Base-by-base conservation (phyloP, 768 basidiomycete genomes). In the Porphyrellus cyaneotinctus region DNA sequence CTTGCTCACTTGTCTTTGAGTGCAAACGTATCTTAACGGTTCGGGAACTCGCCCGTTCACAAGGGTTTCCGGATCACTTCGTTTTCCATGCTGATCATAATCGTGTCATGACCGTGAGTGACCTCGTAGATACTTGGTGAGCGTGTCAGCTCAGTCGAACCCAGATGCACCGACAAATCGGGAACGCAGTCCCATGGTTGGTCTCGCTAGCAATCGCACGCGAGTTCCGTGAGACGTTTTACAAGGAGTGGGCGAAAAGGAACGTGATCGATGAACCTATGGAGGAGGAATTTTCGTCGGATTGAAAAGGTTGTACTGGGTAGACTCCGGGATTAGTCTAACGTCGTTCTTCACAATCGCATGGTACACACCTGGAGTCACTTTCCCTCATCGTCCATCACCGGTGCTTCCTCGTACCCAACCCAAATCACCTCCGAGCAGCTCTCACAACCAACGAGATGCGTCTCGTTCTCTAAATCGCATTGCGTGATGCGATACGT, bases 351-450 rank as follows among this genome's bases (percentile, higher is more conserved):
- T 41, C 39, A 18, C 9, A 33, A 33, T 15, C 11, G 11, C 32
- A 37, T n/a, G n/a, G n/a, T 24, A 18, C 28, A 26, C n/a, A 43
- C 26, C 11, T 6, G 33, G 3, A 17, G 31, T 47, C 41, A 44
- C 26, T 37, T 7, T 12, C 7, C 23, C 6, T 53, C 63, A 24
- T 70, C 73, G 8, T 60, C 69, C 37, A 12, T 33, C 28, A 75
- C 73, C 18, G 26, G 41, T 17, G 65, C 72, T 13, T 78, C 62
- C 68, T 92, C 85, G 61, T 90, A 92, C 2, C 91, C 90, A n/a
- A 83, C 87, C 87, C 89, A 92, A 1, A 92, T 73, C 10, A 81
- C 82, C 67, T 92, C 91, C 15, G 91, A 93, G 64, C 90, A 92
- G 48, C 80, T 80, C 49, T 70, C 78, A 58, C 91, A 93, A 2